phyloP scores from a whole-genome alignment of 2,329 filamentous ascomycete genomes.

The Trichophyton benhamiae region DNA sequence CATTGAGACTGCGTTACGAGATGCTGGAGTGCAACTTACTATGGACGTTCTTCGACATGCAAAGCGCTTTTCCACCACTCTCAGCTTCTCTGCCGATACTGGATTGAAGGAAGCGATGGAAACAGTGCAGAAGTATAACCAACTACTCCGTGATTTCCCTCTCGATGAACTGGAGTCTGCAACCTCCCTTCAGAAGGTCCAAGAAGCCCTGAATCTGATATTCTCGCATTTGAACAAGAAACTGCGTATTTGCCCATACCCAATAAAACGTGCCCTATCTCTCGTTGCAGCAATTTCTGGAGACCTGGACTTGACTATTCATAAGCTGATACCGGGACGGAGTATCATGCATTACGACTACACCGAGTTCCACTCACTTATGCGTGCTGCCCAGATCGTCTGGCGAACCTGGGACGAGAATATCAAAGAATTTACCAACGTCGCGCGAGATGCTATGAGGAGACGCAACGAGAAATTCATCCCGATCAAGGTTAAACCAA shows the following conservation, averaged over 20 bases:
- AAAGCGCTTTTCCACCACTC: conserved; percentile 93
- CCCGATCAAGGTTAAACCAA: conserved; percentile 85
- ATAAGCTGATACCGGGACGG: conserved; percentile 71
- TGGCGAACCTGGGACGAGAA: conserved; percentile 93
- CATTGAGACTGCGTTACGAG: conserved; percentile 77
- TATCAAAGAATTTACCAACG: conserved; percentile 94
- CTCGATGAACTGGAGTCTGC: conserved; percentile 89
- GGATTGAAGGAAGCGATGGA: conserved; percentile 93
- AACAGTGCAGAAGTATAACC: conserved; percentile 95
- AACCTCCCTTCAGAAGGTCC: conserved; percentile 73
- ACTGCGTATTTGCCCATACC: conserved; percentile 89
- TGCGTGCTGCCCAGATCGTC: conserved; percentile 71
- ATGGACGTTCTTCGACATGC: conserved; percentile 92
- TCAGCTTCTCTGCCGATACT: conserved; percentile 93
- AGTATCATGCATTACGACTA: conserved; percentile 88
- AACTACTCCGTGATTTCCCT: conserved; percentile 96
- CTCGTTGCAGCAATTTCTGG: conserved; percentile 95
- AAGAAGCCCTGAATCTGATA: conserved; percentile 78
- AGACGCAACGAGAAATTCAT: conserved; percentile 96
- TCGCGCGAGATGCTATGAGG: conserved; percentile 86
- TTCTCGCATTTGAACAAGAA: conserved; percentile 97
- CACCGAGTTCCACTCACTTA: conserved; percentile 73
- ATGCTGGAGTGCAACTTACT: conserved; percentile 79
- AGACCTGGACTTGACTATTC: conserved; percentile 77
- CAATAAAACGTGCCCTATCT: conserved; percentile 76